Percentiles rank a stretch among this genome's conserved stretches.
phyloP scores from a whole-genome alignment of 257 asterid species.

The Lantana camara region DNA sequence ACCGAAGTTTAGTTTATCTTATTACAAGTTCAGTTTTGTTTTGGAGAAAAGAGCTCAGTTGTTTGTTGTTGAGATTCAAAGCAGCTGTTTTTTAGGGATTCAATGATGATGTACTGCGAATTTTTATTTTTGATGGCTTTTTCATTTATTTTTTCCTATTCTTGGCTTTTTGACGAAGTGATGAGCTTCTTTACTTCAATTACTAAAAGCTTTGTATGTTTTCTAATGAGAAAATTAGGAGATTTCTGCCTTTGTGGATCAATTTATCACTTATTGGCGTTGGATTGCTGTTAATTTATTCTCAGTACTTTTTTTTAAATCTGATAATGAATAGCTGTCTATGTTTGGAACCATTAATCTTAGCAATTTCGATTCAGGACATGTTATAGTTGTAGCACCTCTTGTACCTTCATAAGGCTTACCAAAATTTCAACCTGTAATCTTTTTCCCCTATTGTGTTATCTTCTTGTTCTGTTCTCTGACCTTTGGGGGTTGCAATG shows the following conservation, averaged over 20 bases:
- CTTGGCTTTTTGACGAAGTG: neutral
- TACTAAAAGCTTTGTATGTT: neutral
- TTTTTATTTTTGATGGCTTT: neutral
- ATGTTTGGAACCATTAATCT: neutral
- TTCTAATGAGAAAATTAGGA: neutral
- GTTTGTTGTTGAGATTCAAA: neutral
- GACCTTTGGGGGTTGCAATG: no score
- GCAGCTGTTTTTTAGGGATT: neutral
- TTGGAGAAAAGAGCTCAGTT: neutral
- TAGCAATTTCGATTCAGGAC: neutral
- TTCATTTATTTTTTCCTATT: neutral
- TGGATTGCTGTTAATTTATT: neutral
- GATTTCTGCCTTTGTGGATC: conserved; percentile 14
- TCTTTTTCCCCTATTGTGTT: neutral
- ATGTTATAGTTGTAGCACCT: neutral
- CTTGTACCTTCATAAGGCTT: neutral
- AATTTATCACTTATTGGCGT: neutral
- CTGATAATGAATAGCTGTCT: neutral
- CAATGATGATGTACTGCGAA: neutral
- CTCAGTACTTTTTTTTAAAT: no score
- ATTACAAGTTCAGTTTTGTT: neutral
- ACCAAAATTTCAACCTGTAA: neutral
- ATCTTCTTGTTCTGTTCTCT: neutral
- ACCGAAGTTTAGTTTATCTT: conserved; percentile 9
- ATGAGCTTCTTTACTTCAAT: neutral